phyloP scores from a whole-genome alignment of 176 grass and related monocot genomes.

The Melocanna baccifera region DNA sequence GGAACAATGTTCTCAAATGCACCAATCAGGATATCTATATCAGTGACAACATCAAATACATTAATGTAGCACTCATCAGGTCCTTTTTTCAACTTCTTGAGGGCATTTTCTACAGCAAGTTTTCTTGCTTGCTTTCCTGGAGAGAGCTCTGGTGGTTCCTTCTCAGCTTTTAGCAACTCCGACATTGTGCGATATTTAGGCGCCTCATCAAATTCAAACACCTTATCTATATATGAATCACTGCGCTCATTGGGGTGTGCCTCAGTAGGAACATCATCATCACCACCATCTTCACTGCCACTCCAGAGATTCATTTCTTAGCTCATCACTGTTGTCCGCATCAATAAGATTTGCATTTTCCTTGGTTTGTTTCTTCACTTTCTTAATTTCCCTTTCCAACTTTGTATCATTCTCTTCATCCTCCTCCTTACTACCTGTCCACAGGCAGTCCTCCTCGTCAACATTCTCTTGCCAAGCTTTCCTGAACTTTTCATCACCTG shows the following conservation, averaged over 20 bases:
- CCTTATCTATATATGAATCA: constrained; percentile 81
- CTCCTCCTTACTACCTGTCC: constrained; percentile 85
- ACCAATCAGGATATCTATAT: constrained; percentile 94
- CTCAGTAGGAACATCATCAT: constrained; percentile 70
- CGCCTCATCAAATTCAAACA: constrained; percentile 94
- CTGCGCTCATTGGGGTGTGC: constrained; percentile 67
- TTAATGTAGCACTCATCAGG: constrained; percentile 83
- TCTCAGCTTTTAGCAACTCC: constrained; percentile 75
- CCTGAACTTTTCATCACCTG: constrained; percentile 80
- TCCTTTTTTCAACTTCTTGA: constrained; percentile 92
- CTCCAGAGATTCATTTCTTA: constrained; percentile 91
- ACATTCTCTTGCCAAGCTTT: constrained; percentile 80
- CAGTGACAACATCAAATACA: constrained; percentile 83
- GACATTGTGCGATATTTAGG: constrained; percentile 81
- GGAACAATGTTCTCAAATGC: constrained; percentile 95
- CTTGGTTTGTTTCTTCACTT: constrained; percentile 69
- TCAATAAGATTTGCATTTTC: constrained; percentile 78
- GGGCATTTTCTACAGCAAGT: constrained; percentile 91
- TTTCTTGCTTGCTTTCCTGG: constrained; percentile 93
- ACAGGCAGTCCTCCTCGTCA: constrained; percentile 83
- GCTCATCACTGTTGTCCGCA: constrained; percentile 75
- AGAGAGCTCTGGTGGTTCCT: constrained; percentile 84
- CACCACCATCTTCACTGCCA: constrained; percentile 76
- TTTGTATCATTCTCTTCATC: constrained; percentile 56
- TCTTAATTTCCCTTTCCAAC: constrained; percentile 80